Percentiles rank a stretch among this genome's conserved stretches.
These are phyloP conservation scores for Rhizopus sp. DNA, from an alignment of 371 early-diverging fungal species.

Conservation along the genomic window DNA sequence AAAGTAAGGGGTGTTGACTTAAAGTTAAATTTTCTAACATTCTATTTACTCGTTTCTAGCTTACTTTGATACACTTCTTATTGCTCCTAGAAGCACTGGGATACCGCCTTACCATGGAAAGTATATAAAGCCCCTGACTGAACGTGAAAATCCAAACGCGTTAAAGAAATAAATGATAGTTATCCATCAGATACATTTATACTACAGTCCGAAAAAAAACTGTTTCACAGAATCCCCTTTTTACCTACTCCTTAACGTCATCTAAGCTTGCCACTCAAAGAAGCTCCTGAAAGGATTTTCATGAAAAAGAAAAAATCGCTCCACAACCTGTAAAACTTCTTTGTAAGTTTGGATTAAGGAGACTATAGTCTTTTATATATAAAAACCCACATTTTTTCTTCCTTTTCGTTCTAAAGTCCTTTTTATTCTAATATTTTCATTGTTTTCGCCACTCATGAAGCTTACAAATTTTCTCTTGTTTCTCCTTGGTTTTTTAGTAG, in stretches of 20 bases:
- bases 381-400: not conserved
- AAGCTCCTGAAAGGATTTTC: not conserved
- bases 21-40: not conserved
- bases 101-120: slow-evolving; percentile 39
- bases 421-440: not conserved
- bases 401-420: not conserved
- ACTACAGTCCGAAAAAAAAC: not conserved
- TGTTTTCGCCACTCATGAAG: not conserved
- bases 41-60: slow-evolving; percentile 20
- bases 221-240: not conserved
- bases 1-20: slow-evolving; percentile 26
- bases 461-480: not conserved
- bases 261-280: not conserved
- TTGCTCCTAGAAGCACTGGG: slow-evolving; percentile 35
- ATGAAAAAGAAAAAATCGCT: not conserved
- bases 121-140: slow-evolving; percentile 47
- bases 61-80: slow-evolving; percentile 43
- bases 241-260: not conserved
- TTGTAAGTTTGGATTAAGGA: not conserved
- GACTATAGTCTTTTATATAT: not conserved
- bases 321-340: not conserved
- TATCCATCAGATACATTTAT: not conserved
- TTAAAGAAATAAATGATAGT: not conserved
- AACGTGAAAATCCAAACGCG: slow-evolving; percentile 6
- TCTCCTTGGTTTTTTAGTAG: not conserved